Evolutionary conservation across 1,284 basidiomycete species (phyloP), one percentile per base, ranked within the genome.

Genomic region (Sphagnurus paluster): DNA sequence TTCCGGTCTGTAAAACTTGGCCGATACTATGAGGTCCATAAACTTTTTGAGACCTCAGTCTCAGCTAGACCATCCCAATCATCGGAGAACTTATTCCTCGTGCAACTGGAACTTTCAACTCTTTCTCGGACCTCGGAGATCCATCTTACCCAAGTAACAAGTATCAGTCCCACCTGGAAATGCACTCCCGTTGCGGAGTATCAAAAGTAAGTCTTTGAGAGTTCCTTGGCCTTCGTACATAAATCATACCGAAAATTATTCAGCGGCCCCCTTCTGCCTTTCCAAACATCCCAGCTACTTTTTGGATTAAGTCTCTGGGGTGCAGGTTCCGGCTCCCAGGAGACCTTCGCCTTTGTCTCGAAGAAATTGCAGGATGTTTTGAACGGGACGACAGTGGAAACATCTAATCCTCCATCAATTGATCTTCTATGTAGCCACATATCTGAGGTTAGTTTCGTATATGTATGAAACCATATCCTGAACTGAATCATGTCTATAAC

Each of bases 91-190:
- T 57, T 73, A 23, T 90, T 81, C 59, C 55, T 72, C 4, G 44
- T 90, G n/a, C 71, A 76, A 42, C 55, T 90, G 6, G 79, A 82
- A 49, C 55, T 87, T 5, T 72, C 72, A 39, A 87, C 86, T 57
- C 48, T 70, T 3, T 70, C 71, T 0, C 59, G 63, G 14, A 67
- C 69, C 2, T 62, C 61, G n/a, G 55, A 68, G 21, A 55, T 86
- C n/a, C 56, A 64, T 20, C 51, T 91, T 5, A 69, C 68, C 2
- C 82, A 87, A 55, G 56, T 89, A 5, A 76, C 72, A 10, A 74
- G 77, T 11, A 53, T 88, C 39, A 88, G 89, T 57, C 77, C 84
- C 1, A 67, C 69, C 8, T 90, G 88, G 88, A 61, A 63, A 29
- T 82, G 78, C 54, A 59, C 56, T 4, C 56, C 72, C 17, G 45